Percentiles rank a stretch among this genome's conserved stretches.
phyloP scores from a whole-genome alignment of 2,329 filamentous ascomycete genomes.

The Pseudogymnoascus sp. region DNA sequence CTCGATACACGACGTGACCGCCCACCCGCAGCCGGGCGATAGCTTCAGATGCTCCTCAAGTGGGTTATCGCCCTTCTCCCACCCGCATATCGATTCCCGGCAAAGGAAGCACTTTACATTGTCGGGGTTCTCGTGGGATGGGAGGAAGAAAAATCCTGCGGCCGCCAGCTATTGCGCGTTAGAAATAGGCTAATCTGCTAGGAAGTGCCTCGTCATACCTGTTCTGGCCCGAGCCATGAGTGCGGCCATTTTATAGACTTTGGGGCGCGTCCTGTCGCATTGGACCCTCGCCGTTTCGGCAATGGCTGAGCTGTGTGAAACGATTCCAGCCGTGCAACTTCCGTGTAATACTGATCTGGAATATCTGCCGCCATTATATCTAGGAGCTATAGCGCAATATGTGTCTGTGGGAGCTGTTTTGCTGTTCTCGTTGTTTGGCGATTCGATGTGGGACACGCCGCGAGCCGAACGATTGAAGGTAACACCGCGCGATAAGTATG shows the following conservation, averaged over 20 bases:
- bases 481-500: background rate
- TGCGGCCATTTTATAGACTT: constrained; percentile 72
- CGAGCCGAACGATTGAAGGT: background rate
- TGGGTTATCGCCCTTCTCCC: constrained; percentile 81
- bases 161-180: constrained; percentile 59
- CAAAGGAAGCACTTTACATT: constrained; percentile 89
- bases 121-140: constrained; percentile 65
- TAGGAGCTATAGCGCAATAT: background rate
- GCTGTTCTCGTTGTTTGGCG: background rate
- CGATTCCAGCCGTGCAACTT: constrained; percentile 69
- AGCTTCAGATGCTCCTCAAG: constrained; percentile 79
- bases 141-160: constrained; percentile 86
- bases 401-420: background rate
- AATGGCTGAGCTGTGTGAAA: constrained; percentile 60
- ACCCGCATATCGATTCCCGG: constrained; percentile 74
- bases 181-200: constrained; percentile 9
- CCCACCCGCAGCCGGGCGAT: constrained; percentile 78
- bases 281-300: constrained; percentile 62
- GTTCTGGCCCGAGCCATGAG: constrained; percentile 52
- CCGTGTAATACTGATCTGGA: constrained; percentile 49
- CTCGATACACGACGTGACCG: constrained; percentile 58
- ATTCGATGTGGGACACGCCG: background rate
- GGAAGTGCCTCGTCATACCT: constrained; percentile 37
- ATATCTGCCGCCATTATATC: constrained; percentile 21
- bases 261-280: constrained; percentile 46